Evolutionary conservation across 106 monocot genomes (phyloP).

Genomic region (Chionographis japonica): DNA sequence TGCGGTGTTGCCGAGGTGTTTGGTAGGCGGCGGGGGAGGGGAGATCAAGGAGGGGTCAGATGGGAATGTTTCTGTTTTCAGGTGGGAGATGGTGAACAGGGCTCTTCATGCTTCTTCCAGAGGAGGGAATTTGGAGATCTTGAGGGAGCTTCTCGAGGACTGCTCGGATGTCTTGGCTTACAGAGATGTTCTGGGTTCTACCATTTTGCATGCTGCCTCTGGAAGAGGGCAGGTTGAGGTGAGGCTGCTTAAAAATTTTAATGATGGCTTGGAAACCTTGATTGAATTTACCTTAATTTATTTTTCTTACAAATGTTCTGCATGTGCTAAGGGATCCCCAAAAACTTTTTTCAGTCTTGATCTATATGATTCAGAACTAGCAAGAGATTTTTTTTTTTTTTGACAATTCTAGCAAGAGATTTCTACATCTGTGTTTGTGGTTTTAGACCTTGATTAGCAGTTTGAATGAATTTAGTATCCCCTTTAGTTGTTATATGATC

Average conservation of each 20-base stretch:
- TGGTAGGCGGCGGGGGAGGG: not conserved
- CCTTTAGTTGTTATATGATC: too few relatives aligned
- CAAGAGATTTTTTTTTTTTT: too few relatives aligned
- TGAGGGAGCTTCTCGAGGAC: constrained; percentile 52
- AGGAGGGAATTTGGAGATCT: constrained; percentile 75
- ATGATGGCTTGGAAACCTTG: not conserved
- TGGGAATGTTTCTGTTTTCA: constrained; percentile 25
- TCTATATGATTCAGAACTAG: too few relatives aligned
- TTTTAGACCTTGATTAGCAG: too few relatives aligned
- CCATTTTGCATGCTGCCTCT: constrained; percentile 80
- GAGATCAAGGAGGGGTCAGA: constrained; percentile 2
- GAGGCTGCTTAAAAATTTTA: constrained; percentile 6
- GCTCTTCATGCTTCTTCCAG: constrained; percentile 78
- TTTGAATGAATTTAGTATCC: too few relatives aligned
- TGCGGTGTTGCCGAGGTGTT: constrained; percentile 26
- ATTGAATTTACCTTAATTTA: not conserved
- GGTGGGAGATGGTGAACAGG: constrained; percentile 64
- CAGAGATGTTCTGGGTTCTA: constrained; percentile 69
- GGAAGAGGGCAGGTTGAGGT: constrained; percentile 88
- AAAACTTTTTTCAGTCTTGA: too few relatives aligned
- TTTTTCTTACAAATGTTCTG: not conserved
- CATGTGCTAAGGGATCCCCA: not conserved
- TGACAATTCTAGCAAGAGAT: too few relatives aligned
- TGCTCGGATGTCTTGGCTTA: constrained; percentile 45
- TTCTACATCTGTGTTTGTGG: too few relatives aligned